phyloP scores from a whole-genome alignment of 805 yeast species.

The Yamadazyma endophytica region DNA sequence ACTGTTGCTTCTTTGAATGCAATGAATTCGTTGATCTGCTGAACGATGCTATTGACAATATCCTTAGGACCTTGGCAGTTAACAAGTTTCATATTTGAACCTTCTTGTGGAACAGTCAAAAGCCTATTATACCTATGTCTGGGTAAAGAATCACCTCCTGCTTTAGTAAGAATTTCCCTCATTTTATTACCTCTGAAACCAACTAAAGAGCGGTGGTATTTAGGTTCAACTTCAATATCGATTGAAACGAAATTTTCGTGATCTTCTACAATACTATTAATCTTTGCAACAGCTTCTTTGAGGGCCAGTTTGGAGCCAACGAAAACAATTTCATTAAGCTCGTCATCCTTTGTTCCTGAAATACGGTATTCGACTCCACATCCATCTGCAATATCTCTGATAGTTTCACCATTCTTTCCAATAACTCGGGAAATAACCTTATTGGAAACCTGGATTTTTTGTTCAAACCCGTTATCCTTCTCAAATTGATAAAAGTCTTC shows the following conservation, averaged over 20 bases:
- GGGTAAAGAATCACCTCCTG: constrained; percentile 57
- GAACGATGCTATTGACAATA: constrained; percentile 65
- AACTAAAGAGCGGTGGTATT: constrained; percentile 68
- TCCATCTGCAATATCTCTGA: constrained; percentile 73
- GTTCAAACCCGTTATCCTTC: constrained; percentile 73
- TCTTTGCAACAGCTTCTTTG: constrained; percentile 61
- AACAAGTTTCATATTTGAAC: constrained; percentile 54
- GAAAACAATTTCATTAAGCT: constrained; percentile 57
- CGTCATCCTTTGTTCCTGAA: constrained; percentile 39
- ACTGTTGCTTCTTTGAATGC: constrained; percentile 58
- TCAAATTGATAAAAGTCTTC: constrained; percentile 81
- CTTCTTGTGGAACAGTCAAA: constrained; percentile 66
- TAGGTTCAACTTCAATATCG: constrained; percentile 63
- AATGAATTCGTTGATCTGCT: constrained; percentile 59
- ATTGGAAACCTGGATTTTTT: constrained; percentile 62
- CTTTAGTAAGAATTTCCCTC: constrained; percentile 68
- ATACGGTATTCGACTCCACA: constrained; percentile 56
- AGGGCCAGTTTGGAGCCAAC: constrained; percentile 77
- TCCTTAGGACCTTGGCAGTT: constrained; percentile 70
- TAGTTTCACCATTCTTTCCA: constrained; percentile 83
- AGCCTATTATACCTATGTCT: constrained; percentile 48
- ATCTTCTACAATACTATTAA: constrained; percentile 60
- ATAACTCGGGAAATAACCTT: constrained; percentile 79
- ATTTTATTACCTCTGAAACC: constrained; percentile 76
- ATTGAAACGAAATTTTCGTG: constrained; percentile 57